These are phyloP conservation scores for Peniophora sp. DNA, from an alignment of 1,284 basidiomycete species.

Conservation along the genomic window DNA sequence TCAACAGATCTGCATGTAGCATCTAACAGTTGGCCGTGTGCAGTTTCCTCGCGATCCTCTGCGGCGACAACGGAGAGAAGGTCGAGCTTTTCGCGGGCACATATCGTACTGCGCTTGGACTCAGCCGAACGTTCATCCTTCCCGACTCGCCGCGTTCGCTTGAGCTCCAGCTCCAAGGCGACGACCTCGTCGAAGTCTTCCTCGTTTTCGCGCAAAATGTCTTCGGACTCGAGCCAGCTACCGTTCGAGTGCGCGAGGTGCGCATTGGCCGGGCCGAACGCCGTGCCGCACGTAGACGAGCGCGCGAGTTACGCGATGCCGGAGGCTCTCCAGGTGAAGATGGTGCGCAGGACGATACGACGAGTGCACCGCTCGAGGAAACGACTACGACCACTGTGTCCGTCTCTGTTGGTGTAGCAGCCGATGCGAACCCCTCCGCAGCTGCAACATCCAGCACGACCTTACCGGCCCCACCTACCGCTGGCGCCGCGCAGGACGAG, in stretches of 20 bases:
- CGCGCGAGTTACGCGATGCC: constrained; percentile 47
- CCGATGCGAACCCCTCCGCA: constrained; percentile 9
- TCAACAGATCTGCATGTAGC: too few species aligned
- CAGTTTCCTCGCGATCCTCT: constrained; percentile 83
- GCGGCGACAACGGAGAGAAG: constrained; percentile 88
- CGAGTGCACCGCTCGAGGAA: constrained; percentile 30
- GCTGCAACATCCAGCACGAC: not conserved
- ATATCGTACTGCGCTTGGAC: constrained; percentile 69
- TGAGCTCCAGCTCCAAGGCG: constrained; percentile 83
- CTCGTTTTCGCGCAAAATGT: constrained; percentile 84
- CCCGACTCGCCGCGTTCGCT: constrained; percentile 81
- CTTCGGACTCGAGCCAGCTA: constrained; percentile 83
- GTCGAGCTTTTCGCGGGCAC: constrained; percentile 86
- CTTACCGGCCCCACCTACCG: not conserved
- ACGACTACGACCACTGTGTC: constrained; percentile 56
- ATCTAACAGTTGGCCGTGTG: too few species aligned
- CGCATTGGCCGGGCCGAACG: constrained; percentile 81
- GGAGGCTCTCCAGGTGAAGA: constrained; percentile 38
- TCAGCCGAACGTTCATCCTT: constrained; percentile 80
- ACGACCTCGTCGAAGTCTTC: constrained; percentile 84
- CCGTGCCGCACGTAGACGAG: constrained; percentile 68
- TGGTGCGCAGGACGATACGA: constrained; percentile 21
- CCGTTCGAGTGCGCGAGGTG: constrained; percentile 84
- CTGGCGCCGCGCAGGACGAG: constrained; percentile 40
- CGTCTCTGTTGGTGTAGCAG: constrained; percentile 50